Base-by-base conservation (phyloP, 202 grass and related monocot species). In the Panicum virgatum region DNA sequence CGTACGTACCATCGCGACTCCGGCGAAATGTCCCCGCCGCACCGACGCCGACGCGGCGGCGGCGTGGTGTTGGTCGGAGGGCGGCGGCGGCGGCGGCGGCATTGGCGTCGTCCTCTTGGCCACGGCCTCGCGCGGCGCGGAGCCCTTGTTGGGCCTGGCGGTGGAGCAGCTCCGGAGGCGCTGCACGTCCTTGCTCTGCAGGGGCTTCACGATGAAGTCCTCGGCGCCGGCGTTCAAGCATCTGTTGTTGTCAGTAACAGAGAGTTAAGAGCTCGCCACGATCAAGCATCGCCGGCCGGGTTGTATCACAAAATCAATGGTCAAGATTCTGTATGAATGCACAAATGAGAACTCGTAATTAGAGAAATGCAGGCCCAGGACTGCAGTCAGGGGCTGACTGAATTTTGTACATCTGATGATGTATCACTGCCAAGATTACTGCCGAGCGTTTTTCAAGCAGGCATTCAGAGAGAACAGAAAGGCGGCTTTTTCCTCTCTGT, bases 181-280 rank as follows among this genome's bases (percentile, higher is more conserved):
- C 50, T 85, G 96, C 37, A 96, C 83, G 71, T 99, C 93, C 84
- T 92, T 96, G 75, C 83, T 85, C 82, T 90, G 85, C n/a, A 99
- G 85, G 47, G 96, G 96, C 76, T 99, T 99, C 12, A 99, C 59
- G 29, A 99, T 91, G 85, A 80, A 99, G 69, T 99, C 96, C 39
- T 96, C 91, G 14, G 96, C 96, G 10, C 96, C 96, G 11, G 90
- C 91, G 43, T 68, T 90, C 83, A 89, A 22, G 85, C 86, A 88
- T 29, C 85, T 85, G 85, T 2, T 37, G 19, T 52, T 2, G n/a
- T 27, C 39, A 2, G 38, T 27, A 36, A 51, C 25, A 16, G 20
- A 34, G 36, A 52, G 37, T 52, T 50, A 44, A n/a, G n/a, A 25
- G 18, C 22, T 26, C 39, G 12, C 67, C 20, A 20, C 6, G 50